Evolutionary conservation across 306 rosid species (phyloP).

Genomic region (Vigna nakashimae): DNA sequence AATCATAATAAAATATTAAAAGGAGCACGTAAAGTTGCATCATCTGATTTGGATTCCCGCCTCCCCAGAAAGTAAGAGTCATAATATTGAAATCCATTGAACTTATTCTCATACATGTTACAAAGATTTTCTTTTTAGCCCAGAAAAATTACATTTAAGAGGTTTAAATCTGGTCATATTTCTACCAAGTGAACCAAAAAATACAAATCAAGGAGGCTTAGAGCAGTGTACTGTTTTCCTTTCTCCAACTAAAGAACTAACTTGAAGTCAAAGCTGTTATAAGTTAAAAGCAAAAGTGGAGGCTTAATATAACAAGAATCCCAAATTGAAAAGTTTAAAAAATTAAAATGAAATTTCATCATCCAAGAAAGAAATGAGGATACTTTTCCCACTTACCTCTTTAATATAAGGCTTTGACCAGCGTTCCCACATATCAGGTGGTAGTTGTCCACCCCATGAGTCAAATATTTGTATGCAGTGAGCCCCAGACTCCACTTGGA

Average conservation of each 20-base stretch:
- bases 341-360: slow-evolving; percentile 14
- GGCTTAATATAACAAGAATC: slow-evolving; percentile 30
- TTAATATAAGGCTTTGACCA: slow-evolving; percentile 97
- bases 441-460: slow-evolving; percentile 99
- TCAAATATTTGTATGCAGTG: slow-evolving; percentile 97
- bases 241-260: slow-evolving; percentile 30
- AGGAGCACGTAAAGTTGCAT: neutral
- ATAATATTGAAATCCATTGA: neutral
- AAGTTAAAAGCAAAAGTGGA: neutral
- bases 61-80: neutral
- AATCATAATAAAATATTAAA: slow-evolving; percentile 23
- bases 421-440: slow-evolving; percentile 92
- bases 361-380: slow-evolving; percentile 7
- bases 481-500: slow-evolving; percentile 94
- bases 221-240: slow-evolving; percentile 17
- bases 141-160: neutral
- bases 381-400: slow-evolving; percentile 61
- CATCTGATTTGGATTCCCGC: slow-evolving; percentile 23
- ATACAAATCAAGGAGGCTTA: slow-evolving; percentile 19
- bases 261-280: neutral
- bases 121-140: neutral
- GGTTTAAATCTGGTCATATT: slow-evolving; percentile 17
- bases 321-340: slow-evolving; percentile 21
- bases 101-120: slow-evolving; percentile 10
- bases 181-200: slow-evolving; percentile 28